Percentiles rank a stretch among this genome's conserved stretches.
Conservation (phyloP, 2,329 filamentous ascomycete genomes). For the Meredithiella fracta region DNA sequence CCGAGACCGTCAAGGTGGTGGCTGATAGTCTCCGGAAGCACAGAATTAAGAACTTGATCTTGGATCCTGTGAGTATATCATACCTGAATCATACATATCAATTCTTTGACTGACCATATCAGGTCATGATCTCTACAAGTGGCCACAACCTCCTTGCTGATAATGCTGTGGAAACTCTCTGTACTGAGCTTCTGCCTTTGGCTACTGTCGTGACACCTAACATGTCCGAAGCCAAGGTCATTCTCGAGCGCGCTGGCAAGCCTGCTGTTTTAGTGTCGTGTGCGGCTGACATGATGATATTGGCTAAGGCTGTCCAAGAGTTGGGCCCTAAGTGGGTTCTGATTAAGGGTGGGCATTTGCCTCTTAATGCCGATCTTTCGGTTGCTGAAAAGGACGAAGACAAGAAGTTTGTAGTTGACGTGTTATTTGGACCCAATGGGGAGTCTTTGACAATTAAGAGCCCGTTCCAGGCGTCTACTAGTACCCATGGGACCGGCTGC, state of each 20-base stretch:
- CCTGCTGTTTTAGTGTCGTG: slow-evolving; percentile 26
- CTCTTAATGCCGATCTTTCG: slow-evolving; percentile 47
- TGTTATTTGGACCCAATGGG: slow-evolving; percentile 47
- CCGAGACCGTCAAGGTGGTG: slow-evolving; percentile 24
- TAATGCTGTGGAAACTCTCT: slow-evolving; percentile 45
- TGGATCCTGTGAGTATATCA: slow-evolving; percentile 23
- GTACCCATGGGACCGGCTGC: slow-evolving; percentile 91
- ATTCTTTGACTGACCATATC: not conserved
- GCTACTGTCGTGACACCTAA: slow-evolving; percentile 63
- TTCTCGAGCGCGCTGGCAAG: slow-evolving; percentile 34
- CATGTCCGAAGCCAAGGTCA: slow-evolving; percentile 53
- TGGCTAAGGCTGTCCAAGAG: slow-evolving; percentile 48
- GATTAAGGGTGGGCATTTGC: slow-evolving; percentile 81
- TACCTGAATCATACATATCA: not conserved
- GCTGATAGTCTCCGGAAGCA: slow-evolving; percentile 19
- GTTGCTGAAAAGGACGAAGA: slow-evolving; percentile 43
- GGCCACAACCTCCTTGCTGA: slow-evolving; percentile 51
- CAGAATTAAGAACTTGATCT: slow-evolving; percentile 19
- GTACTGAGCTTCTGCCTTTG: slow-evolving; percentile 42
- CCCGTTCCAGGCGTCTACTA: slow-evolving; percentile 53
- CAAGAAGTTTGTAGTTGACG: slow-evolving; percentile 53
- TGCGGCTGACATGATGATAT: slow-evolving; percentile 48
- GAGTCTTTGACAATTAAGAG: slow-evolving; percentile 49
- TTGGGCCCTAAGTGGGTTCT: slow-evolving; percentile 69
- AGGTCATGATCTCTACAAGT: slow-evolving; percentile 90